A percentile compares a stretch with the other conserved stretches of the same genome.
phyloP scores from a whole-genome alignment of 176 grass and related monocot genomes.

The Sorghum bicolor region Sorghum_bicolor_NCBIv3 NC_012878.2:46618501-46619000 shows the following conservation, averaged over 20 bases:
- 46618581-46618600: constrained; percentile 4
- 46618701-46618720: not conserved
- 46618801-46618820: not conserved
- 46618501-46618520: not conserved
- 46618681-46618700: not conserved
- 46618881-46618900: not conserved
- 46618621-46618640: not conserved
- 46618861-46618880: not conserved
- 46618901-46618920: not conserved
- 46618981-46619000: not conserved
- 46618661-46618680: not conserved
- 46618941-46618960: not conserved
- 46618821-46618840: not conserved
- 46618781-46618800: not conserved
- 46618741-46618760: not conserved
- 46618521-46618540: not conserved
- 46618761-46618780: not conserved
- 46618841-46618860: not conserved
- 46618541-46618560: not conserved
- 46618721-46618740: not conserved
- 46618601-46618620: not conserved
- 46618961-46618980: not conserved
- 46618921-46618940: not conserved
- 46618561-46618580: not conserved
- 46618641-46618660: not conserved